Evolutionary conservation across 1,284 basidiomycete species (phyloP), one percentile per base, ranked within the genome.

Genomic region (Puccinia hordei): DNA sequence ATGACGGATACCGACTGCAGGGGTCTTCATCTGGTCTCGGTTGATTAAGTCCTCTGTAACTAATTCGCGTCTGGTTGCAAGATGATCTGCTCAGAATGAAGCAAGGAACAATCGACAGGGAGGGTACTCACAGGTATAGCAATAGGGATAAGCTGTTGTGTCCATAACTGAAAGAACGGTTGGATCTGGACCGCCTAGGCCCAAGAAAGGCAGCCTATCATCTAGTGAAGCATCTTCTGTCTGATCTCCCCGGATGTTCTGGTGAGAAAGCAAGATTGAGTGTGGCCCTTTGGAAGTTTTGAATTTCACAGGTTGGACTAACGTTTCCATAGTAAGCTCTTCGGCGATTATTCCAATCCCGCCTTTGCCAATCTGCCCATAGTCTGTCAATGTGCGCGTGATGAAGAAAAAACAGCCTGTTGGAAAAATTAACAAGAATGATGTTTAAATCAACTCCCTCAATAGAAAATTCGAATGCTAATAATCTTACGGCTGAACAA

Each of bases 311-410:
- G 15, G 27, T n/a, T 30, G 33, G 57, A 66, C 81, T 63, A 2
- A 80, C 77, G 38, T 73, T 69, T 35, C 80, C 69, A 68, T 49
- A 35, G 49, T 78, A 73, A 22, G 41, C 69, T 27, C 24, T 63
- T 72, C 33, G 35, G 13, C 74, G 61, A 41, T 51, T 74, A 1
- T 30, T 53, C 51, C 44, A 49, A 65, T 81, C 81, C 13, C 30
- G 55, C 15, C 49, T 59, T 76, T 81, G 81, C 81, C 81, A 81
- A 35, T 68, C 66, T 41, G 13, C 24, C 81, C 81, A 81, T n/a
- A 81, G 57, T 66, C 59, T 65, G 44, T 81, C 81, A 15, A 81
- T 68, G 51, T 81, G 79, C 12, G 59, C 77, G 51, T 81, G 81
- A 69, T 81, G 81, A 5, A 80, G 38, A 38, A 78, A 80, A 51